Conservation (phyloP, 257 asterid species). For the Solanum medicagineum region DNA sequence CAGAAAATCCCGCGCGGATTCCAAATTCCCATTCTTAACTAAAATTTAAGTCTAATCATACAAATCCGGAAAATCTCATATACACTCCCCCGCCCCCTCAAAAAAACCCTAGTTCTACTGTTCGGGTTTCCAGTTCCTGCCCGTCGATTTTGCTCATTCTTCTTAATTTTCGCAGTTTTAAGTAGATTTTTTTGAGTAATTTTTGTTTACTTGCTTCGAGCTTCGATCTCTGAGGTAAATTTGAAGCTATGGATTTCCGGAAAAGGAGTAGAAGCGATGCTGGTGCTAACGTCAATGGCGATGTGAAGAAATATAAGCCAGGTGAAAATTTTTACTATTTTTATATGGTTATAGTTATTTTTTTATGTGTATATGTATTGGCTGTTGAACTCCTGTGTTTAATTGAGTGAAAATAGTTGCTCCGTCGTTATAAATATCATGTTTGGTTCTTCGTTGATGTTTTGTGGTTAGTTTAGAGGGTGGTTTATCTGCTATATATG, state of each 20-base stretch:
- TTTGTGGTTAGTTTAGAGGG: not conserved
- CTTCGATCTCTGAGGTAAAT: not conserved
- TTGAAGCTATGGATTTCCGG: not conserved
- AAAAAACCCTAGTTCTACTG: not conserved
- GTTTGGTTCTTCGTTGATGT: not conserved
- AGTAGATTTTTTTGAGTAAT: not conserved
- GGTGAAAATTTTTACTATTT: not conserved
- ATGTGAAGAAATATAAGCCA: not conserved
- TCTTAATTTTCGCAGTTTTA: not conserved
- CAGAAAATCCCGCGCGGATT: not conserved
- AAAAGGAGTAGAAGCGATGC: not conserved
- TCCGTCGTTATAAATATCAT: not conserved
- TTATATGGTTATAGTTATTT: not conserved
- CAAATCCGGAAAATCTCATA: not conserved
- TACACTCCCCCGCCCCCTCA: not conserved
- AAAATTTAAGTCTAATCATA: not conserved
- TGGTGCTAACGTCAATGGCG: not conserved
- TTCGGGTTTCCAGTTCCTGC: not conserved
- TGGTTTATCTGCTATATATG: not conserved
- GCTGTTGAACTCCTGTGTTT: not conserved
- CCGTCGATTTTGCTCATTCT: not conserved
- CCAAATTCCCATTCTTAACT: not conserved
- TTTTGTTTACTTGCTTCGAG: not conserved
- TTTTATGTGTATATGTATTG: not conserved
- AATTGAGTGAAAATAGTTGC: not conserved